Evolutionary conservation across 75 land plant species (phyloP).

Genomic region (Isoetes taiwanensis): DNA sequence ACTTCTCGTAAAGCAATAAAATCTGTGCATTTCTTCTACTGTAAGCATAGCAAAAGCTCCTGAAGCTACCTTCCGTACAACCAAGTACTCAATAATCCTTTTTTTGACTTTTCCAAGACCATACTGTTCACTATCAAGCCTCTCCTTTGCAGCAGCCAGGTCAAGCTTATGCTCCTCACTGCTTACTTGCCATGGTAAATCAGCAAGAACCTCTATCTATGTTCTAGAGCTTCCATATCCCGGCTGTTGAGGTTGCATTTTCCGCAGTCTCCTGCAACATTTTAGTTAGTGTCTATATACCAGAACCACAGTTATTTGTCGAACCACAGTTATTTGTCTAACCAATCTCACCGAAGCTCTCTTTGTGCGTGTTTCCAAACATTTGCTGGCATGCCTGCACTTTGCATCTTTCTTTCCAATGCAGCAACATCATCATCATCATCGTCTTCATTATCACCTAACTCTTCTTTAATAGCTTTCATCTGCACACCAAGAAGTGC

Average conservation of each 20-base stretch:
- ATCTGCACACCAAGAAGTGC: constrained; percentile 35
- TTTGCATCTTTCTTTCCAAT: constrained; percentile 87
- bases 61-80: constrained; percentile 99
- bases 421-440: constrained; percentile 94
- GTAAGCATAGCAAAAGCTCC: too few relatives aligned
- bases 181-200: constrained; percentile 85
- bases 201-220: constrained; percentile 85
- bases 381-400: constrained; percentile 87
- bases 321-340: too few relatives aligned
- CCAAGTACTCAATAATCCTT: constrained; percentile 88
- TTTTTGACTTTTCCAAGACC: constrained; percentile 84
- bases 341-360: constrained; percentile 95
- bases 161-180: constrained; percentile 81
- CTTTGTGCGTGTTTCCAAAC: constrained; percentile 96
- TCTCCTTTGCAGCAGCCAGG: constrained; percentile 75
- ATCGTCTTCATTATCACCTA: constrained; percentile 98
- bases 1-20: too few relatives aligned
- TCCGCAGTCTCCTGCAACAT: constrained; percentile 57
- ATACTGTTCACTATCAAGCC: constrained; percentile 89
- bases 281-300: neutral
- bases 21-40: too few relatives aligned
- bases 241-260: constrained; percentile 99
- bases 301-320: too few relatives aligned
- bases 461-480: constrained; percentile 97
- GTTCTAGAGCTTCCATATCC: constrained; percentile 87